Conservation (phyloP, 129 eudicot genomes). For the Artemisia tridentata region DNA sequence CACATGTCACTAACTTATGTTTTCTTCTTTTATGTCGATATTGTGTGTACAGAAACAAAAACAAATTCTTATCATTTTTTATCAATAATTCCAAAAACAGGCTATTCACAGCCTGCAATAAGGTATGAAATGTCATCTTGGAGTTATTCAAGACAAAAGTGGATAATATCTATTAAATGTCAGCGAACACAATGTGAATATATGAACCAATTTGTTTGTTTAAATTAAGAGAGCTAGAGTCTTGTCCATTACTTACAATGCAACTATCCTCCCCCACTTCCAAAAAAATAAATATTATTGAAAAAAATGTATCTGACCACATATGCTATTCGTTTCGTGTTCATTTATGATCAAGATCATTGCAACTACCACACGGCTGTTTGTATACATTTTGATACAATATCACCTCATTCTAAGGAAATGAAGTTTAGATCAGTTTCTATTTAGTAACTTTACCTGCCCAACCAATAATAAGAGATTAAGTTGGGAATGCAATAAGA, state of each 20-base stretch:
- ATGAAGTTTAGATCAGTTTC: slow-evolving; percentile 3
- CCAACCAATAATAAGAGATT: not conserved
- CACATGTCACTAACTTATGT: too few relatives aligned
- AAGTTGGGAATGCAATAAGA: slow-evolving; percentile 7
- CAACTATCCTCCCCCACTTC: not conserved
- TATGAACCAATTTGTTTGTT: slow-evolving; percentile 1
- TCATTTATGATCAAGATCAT: too few relatives aligned
- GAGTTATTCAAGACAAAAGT: slow-evolving; percentile 17
- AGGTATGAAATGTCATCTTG: slow-evolving; percentile 17
- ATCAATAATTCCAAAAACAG: not conserved
- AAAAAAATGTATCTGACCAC: too few relatives aligned
- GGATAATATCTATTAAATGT: slow-evolving; percentile 2
- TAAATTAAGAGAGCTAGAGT: not conserved
- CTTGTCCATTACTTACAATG: not conserved
- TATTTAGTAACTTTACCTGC: not conserved
- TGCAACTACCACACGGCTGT: too few relatives aligned
- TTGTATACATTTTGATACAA: too few relatives aligned
- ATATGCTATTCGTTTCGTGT: too few relatives aligned
- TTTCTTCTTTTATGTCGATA: not conserved
- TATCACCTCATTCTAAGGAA: not conserved
- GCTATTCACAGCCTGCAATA: slow-evolving; percentile 19
- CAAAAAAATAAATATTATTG: too few relatives aligned
- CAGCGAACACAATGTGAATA: slow-evolving; percentile 16
- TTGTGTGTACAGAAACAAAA: not conserved
- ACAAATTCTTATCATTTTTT: not conserved